Evolutionary conservation across 208 protist species (phyloP).

Genomic region (Trypanosoma melophagium): DNA sequence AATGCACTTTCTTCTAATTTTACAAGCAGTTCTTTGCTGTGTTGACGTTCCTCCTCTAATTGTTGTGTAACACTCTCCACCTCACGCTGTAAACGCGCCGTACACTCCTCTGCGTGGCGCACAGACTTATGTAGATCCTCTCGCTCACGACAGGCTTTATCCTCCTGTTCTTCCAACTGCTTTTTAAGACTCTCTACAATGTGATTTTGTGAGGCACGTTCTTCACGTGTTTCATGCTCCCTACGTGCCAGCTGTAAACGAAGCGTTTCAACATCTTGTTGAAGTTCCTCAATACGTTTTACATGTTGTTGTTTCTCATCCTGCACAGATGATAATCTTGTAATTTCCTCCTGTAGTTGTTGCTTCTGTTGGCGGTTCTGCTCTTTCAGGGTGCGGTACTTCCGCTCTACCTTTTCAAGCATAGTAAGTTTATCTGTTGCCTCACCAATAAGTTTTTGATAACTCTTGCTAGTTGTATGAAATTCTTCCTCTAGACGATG

Average conservation of each 20-base stretch:
- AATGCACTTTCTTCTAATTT: constrained; percentile 46
- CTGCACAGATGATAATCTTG: constrained; percentile 12
- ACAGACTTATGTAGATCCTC: constrained; percentile 41
- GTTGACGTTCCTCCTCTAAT: constrained; percentile 45
- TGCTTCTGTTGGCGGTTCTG: constrained; percentile 19
- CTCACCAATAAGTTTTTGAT: constrained; percentile 69
- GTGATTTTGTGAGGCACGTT: constrained; percentile 33
- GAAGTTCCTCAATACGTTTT: constrained; percentile 25
- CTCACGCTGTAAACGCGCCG: constrained; percentile 51
- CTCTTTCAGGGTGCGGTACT: constrained; percentile 77
- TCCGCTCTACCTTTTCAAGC: constrained; percentile 66
- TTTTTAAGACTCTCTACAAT: constrained; percentile 42
- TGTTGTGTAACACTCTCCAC: constrained; percentile 54
- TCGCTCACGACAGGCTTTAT: constrained; percentile 24
- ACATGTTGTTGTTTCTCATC: constrained; percentile 30
- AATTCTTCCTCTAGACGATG: constrained; percentile 74
- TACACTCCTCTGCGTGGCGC: constrained; percentile 59
- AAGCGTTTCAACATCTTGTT: constrained; percentile 29
- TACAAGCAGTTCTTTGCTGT: constrained; percentile 50
- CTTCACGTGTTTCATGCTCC: constrained; percentile 41
- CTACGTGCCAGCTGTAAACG: constrained; percentile 41
- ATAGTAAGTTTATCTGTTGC: constrained; percentile 51
- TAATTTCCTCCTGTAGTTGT: constrained; percentile 13
- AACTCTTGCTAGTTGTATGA: constrained; percentile 48
- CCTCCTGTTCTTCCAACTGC: constrained; percentile 41